Percentiles rank a stretch among this genome's conserved stretches.
These are phyloP conservation scores for Gossypium arboreum DNA, from an alignment of 345 rosid species.

Conservation along the genomic window DNA sequence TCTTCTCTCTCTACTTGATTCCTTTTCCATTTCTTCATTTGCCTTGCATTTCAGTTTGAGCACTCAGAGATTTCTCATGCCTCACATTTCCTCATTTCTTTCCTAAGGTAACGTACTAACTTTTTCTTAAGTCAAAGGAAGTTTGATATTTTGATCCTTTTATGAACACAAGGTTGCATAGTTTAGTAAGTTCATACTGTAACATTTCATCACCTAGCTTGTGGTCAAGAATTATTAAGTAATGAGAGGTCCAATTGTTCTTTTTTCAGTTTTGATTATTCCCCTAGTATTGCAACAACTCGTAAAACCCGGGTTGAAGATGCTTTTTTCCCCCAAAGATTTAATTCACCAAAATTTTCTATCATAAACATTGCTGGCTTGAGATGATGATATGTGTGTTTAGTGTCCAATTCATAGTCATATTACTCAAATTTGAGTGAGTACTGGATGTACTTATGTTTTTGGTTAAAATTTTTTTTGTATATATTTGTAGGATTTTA, in stretches of 20 bases:
- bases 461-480: too few species aligned
- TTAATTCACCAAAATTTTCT: not conserved
- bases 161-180: not conserved
- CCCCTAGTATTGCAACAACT: not conserved
- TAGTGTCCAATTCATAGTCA: too few species aligned
- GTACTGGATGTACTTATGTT: too few species aligned
- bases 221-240: not conserved
- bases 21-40: not conserved
- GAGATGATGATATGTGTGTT: not conserved
- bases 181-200: not conserved
- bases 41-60: slow-evolving; percentile 6
- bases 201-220: not conserved
- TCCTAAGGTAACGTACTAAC: not conserved
- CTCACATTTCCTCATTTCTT: not conserved
- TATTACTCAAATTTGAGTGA: too few species aligned
- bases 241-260: not conserved
- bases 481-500: too few species aligned
- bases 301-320: not conserved
- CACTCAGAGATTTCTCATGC: not conserved
- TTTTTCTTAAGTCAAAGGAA: not conserved
- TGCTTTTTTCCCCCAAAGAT: slow-evolving; percentile 7
- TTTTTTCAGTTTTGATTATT: not conserved
- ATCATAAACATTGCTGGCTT: not conserved
- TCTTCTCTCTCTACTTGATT: not conserved
- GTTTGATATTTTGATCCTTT: not conserved